Conservation (phyloP, 2,329 filamentous ascomycete species). For the Pseudocercospora eumusae region DNA sequence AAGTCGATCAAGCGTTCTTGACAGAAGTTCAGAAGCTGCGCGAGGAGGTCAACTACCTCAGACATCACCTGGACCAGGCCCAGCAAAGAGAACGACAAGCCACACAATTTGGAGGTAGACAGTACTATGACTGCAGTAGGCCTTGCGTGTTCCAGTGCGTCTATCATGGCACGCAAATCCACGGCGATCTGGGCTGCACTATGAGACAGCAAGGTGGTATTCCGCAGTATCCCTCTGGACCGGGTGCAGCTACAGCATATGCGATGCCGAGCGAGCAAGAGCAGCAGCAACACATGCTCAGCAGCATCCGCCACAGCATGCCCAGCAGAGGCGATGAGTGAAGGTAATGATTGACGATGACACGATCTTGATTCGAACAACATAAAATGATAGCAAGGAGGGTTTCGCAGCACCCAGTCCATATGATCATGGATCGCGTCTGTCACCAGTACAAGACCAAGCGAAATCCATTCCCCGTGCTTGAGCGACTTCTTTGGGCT, state of each 20-base stretch:
- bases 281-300: background rate
- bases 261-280: conserved; percentile 11
- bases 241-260: conserved; percentile 5
- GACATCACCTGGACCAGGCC: conserved; percentile 6
- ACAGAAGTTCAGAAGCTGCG: conserved; percentile 2
- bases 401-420: background rate
- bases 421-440: background rate
- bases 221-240: conserved; percentile 7
- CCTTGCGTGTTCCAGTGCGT: conserved; percentile 8
- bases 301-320: background rate
- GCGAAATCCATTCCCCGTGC: background rate
- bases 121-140: conserved; percentile 10
- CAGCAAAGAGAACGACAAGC: conserved; percentile 9
- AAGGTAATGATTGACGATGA: background rate
- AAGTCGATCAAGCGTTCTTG: conserved; percentile 1
- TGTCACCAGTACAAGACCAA: background rate
- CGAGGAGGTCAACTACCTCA: background rate
- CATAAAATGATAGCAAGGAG: background rate
- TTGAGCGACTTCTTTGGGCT: background rate
- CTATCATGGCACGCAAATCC: conserved; percentile 7
- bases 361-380: background rate
- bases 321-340: conserved; percentile 4
- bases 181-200: conserved; percentile 9
- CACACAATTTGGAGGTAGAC: background rate
- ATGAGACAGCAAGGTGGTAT: conserved; percentile 11